phyloP scores from a whole-genome alignment of 257 asterid genomes.

The Thymus mandschuricus region DNA sequence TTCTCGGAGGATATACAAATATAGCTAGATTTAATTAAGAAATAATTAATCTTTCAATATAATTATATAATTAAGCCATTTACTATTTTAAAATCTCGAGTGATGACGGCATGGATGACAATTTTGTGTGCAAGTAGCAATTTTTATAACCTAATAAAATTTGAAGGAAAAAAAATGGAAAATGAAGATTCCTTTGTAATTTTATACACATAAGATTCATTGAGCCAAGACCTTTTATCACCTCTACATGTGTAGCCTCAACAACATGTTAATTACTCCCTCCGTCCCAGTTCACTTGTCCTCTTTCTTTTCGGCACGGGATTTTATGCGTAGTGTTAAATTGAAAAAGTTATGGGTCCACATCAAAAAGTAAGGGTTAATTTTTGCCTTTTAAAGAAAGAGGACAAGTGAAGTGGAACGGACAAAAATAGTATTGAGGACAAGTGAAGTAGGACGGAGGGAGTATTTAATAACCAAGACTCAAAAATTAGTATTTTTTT shows the following conservation, averaged over 20 bases:
- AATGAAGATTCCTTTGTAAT: constrained; percentile 14
- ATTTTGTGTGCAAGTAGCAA: constrained; percentile 4
- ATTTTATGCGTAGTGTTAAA: too few relatives aligned
- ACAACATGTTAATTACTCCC: background rate
- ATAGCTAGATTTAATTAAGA: background rate
- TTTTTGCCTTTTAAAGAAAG: too few relatives aligned
- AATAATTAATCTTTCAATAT: too few relatives aligned
- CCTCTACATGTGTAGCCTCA: constrained; percentile 18
- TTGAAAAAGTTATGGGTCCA: too few relatives aligned
- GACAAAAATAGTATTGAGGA: too few relatives aligned
- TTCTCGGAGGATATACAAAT: background rate
- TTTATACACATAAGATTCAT: constrained; percentile 25
- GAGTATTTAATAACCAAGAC: background rate
- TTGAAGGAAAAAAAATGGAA: background rate
- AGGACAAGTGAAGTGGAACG: too few relatives aligned
- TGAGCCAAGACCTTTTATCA: background rate
- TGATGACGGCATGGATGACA: constrained; percentile 40
- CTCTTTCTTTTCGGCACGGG: too few relatives aligned
- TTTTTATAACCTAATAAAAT: constrained; percentile 7
- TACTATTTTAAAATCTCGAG: too few relatives aligned
- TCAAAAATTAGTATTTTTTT: background rate
- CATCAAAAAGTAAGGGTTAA: too few relatives aligned
- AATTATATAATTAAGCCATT: too few relatives aligned
- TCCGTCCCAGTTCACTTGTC: too few relatives aligned
- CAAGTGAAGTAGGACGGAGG: too few relatives aligned